phyloP scores from a whole-genome alignment of 1,284 basidiomycete genomes.

The Tilletia walkeri region DNA sequence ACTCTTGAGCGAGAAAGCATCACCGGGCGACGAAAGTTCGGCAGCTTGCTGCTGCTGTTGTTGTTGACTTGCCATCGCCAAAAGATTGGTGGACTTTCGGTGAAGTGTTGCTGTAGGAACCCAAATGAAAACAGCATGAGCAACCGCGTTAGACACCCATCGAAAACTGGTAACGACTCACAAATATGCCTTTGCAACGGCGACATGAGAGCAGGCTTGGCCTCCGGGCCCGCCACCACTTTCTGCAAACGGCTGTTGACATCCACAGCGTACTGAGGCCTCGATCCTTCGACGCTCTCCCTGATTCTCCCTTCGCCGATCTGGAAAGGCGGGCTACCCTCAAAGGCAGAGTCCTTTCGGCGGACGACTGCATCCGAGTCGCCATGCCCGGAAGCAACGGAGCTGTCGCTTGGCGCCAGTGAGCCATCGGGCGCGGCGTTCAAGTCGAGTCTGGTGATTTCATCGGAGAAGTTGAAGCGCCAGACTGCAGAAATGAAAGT shows the following conservation, averaged over 20 bases:
- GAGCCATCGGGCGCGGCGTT: conserved; percentile 17
- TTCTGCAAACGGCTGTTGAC: conserved; percentile 14
- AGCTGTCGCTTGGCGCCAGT: not conserved
- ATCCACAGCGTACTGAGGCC: conserved; percentile 13
- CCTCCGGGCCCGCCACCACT: conserved; percentile 9
- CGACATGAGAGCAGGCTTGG: conserved; percentile 9
- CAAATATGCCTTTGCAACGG: conserved; percentile 11
- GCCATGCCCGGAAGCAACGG: not conserved
- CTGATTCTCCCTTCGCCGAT: not conserved
- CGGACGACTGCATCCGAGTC: not conserved
- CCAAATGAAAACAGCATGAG: not conserved
- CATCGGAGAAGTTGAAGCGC: conserved; percentile 81
- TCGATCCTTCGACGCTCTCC: conserved; percentile 1
- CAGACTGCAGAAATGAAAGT: conserved; percentile 62
- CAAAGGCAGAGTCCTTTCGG: not conserved
- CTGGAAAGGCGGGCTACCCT: not conserved
- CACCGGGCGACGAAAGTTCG: not conserved
- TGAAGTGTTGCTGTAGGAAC: conserved; percentile 5
- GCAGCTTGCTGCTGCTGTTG: not conserved
- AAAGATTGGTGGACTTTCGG: conserved; percentile 10
- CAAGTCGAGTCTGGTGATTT: conserved; percentile 62
- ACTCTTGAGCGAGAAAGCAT: conserved; percentile 1
- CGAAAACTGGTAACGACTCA: not conserved
- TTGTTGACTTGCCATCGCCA: not conserved
- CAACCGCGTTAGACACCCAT: not conserved